Evolutionary conservation across 129 eudicot species (phyloP), one percentile per base, ranked within the genome.

Genomic region (Flaveria brownii): DNA sequence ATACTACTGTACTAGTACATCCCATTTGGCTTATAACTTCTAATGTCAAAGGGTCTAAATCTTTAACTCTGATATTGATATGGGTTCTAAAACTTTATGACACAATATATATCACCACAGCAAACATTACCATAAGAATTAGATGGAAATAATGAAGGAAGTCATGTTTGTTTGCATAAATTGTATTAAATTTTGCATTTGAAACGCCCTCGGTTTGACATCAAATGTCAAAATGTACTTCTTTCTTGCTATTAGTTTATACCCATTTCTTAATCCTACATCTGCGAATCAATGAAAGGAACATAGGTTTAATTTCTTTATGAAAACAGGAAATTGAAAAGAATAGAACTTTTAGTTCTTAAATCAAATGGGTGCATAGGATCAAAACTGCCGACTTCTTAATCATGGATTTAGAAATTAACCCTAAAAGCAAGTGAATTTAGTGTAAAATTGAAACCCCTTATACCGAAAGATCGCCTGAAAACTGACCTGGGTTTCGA

Each of bases 401-500:
- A n/a, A 42, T 57, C 71, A 45, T 70, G 5, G 28, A 68, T 17
- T 63, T 17, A 47, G 2, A 76, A 1, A 76, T 49, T 18, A 65
- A 75, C 73, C 80, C 79, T 45, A 75, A 76, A 76, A 76, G 66
- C 41, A 57, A 11, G 18, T 65, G 25, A 33, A 65, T 1, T 15
- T 9, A 9, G 49, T 16, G 6, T 30, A 72, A 18, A 55, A 17
- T 6, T 43, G 5, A 30, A 30, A 30, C 5, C 36, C 36, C 36
- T 30, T 70, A 49, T 22, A 57, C 14, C 14, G 8, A 55, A 62
- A 71, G 63, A 51, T 71, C 0, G 33, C 72, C 52, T 12, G 76
- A 57, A 70, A 69, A 70, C 76, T 26, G 14, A 78, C 62, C 52
- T 56, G 71, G 82, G 42, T 68, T 70, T 45, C 56, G 76, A 16